Base-by-base conservation (phyloP, 2,329 filamentous ascomycete species). In the Talaromyces sp. region DNA sequence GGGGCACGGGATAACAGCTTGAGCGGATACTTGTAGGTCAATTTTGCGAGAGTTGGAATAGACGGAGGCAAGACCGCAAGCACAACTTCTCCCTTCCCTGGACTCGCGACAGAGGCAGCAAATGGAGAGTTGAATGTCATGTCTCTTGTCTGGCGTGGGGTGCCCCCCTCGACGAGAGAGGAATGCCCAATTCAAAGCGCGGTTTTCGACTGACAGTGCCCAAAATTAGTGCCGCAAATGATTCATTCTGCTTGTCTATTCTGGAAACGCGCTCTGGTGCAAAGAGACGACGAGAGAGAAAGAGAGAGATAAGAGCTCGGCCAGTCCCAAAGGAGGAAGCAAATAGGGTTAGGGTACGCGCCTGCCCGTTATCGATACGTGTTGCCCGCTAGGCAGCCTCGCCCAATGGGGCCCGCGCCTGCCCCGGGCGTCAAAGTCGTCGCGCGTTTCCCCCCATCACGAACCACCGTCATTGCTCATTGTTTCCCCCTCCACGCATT, bases 21-120 rank as follows among this genome's bases (percentile, higher is more conserved):
- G 54, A 99, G 83, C 1, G 95, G 95, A 71, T 98, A 99, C 73
- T 96, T 92, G 73, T 96, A 98, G 39, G 88, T 88, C 66, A 96
- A 85, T 33, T 83, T 85, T 63, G 88, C 85, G 32, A 96, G 83
- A 53, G 87, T 86, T 15, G 91, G 91, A 55, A 84, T 84, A 28
- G 84, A 83, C 33, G 88, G 87, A 39, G 93, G 91, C 10, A 93
- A 82, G 6, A 90, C 78, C 22, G 85, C 85, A 61, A 92, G 86
- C 58, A 92, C 82, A 67, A 97, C 89, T 65, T 82, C 84, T 63
- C 95, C 95, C 71, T 91, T 83, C 61, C 95, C 95, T 25, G 93
- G 85, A 58, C 82, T 81, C 27, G 90, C 90, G 44, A 88, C 84
- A 30, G 90, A 90, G 57, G 85, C 81, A 56, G 89, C 86, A 72